These are phyloP conservation scores for Yarrowia porcina DNA, from an alignment of 805 yeast genomes.

Conservation along the genomic window DNA sequence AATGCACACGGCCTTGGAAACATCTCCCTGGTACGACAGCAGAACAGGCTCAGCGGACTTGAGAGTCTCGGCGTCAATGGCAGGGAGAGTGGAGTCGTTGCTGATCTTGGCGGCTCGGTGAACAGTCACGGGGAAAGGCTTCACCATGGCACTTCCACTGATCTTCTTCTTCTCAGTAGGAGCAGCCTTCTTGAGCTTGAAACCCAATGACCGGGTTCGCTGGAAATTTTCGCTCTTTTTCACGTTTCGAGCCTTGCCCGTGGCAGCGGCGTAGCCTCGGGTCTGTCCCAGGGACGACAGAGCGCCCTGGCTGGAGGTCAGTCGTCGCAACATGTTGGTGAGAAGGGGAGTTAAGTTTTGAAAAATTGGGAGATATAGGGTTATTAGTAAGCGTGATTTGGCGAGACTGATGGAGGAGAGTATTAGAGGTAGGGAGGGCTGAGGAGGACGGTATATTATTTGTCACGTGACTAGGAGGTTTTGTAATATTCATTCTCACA, in stretches of 20 bases:
- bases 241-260: neutral
- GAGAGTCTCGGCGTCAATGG: neutral
- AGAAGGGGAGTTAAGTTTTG: neutral
- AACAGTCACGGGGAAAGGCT: neutral
- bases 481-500: too few relatives aligned
- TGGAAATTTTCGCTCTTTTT: neutral
- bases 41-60: neutral
- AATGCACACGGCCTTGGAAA: neutral
- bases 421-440: too few relatives aligned
- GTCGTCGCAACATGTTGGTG: neutral
- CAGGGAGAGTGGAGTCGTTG: neutral
- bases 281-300: neutral
- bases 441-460: too few relatives aligned
- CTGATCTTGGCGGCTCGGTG: neutral
- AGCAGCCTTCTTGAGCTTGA: conserved; percentile 24
- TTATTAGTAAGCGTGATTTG: too few relatives aligned
- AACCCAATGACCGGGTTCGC: neutral
- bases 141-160: neutral
- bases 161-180: conserved; percentile 1
- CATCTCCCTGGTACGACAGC: conserved; percentile 1
- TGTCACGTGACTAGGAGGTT: too few relatives aligned
- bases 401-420: neutral
- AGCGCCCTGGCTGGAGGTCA: neutral
- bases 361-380: too few relatives aligned
- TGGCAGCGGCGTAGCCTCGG: conserved; percentile 10